Percentiles rank a stretch among this genome's conserved stretches.
Evolutionary conservation across 345 rosid genomes (phyloP).

Genomic region (Brassica cretica): DNA sequence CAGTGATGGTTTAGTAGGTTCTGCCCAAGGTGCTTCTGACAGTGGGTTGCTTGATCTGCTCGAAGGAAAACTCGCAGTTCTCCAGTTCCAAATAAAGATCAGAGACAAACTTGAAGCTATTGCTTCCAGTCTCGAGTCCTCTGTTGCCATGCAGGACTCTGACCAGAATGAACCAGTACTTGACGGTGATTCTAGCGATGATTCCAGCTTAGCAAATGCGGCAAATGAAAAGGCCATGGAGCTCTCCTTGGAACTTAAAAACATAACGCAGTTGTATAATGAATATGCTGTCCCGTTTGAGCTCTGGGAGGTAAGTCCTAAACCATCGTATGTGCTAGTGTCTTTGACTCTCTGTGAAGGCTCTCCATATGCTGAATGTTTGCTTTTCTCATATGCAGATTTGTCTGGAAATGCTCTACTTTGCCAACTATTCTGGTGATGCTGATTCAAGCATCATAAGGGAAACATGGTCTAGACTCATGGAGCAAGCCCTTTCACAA

Average conservation of each 20-base stretch:
- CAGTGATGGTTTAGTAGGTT: slow-evolving; percentile 56
- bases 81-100: slow-evolving; percentile 85
- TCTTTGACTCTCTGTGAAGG: not conserved
- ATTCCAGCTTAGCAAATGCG: slow-evolving; percentile 50
- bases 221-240: slow-evolving; percentile 83
- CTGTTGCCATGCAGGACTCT: slow-evolving; percentile 55
- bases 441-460: slow-evolving; percentile 85
- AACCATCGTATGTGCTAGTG: slow-evolving; percentile 16
- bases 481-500: slow-evolving; percentile 81
- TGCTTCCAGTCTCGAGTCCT: slow-evolving; percentile 55
- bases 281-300: slow-evolving; percentile 96
- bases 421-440: slow-evolving; percentile 91
- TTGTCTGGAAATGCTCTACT: slow-evolving; percentile 91
- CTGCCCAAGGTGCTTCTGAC: slow-evolving; percentile 55
- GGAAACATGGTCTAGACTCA: slow-evolving; percentile 92
- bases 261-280: slow-evolving; percentile 89
- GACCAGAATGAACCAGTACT: slow-evolving; percentile 48
- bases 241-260: slow-evolving; percentile 82
- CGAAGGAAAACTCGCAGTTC: slow-evolving; percentile 92
- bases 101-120: slow-evolving; percentile 77
- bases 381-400: slow-evolving; percentile 47
- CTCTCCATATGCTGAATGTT: slow-evolving; percentile 13
- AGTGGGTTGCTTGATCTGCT: slow-evolving; percentile 90
- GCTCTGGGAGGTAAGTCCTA: slow-evolving; percentile 83
- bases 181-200: slow-evolving; percentile 43